Evolutionary conservation across 2,329 filamentous ascomycete species (phyloP), one percentile per base, ranked within the genome.

Genomic region (Pseudonectria foliicola): DNA sequence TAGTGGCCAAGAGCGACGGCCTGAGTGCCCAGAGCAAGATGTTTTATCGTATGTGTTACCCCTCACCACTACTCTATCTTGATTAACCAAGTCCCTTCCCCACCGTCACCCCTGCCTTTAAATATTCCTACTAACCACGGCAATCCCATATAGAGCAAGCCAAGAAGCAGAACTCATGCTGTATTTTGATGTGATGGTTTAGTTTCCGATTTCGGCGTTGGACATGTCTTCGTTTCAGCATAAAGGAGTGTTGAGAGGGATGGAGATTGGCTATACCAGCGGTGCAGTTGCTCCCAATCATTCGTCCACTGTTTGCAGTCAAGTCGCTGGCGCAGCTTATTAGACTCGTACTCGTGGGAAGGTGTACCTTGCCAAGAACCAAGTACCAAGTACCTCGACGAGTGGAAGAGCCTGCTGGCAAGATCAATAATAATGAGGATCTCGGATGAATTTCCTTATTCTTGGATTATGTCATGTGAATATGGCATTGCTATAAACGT

Each of bases 1-100:
- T 98, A 50, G 90, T 96, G 29, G 81, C 82, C 45, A 96, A 96
- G 77, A 94, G 86, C 54, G 87, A 95, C 52, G 86, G 82, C 10
- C 64, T 98, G 54, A 94, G 86, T 63, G 77, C 79, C 32, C 85
- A 92, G 71, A 95, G 87, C 68, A 96, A 95, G 75, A 90, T 93
- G 83, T 98, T 98, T 62, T 96, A 96, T 63, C 87, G 82, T 82
- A 62, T 52, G 72, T 66, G 14, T 6, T 12, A n/a, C 23, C 25
- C 31, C 14, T 13, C 21, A 12, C 21, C 12, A 16, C 13, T 7
- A 8, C 7, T 27, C 36, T 31, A 29, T 12, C 33, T 26, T 26
- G 33, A 32, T 21, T 8, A 8, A 21, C 18, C 5, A 21, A 21
- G 8, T 5, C 18, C 18, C 18, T 21, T 21, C 18, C 18, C 18